Conservation (phyloP, 1,139 yeast genomes). For the Maudiozyma humilis region DNA sequence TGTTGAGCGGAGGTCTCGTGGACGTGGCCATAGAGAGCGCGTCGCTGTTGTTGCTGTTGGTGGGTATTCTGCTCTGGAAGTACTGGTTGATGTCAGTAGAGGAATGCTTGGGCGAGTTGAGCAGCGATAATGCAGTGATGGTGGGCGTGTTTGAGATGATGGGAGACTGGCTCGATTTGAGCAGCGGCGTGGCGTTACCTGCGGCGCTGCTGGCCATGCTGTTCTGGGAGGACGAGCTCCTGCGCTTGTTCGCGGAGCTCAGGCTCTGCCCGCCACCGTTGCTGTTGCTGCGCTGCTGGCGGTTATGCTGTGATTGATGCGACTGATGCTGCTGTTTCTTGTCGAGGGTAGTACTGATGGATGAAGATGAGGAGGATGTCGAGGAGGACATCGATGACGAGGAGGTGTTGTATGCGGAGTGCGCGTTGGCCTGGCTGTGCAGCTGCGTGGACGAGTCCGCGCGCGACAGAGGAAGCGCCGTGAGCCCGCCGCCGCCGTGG, state of each 20-base stretch:
- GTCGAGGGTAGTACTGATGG: not conserved
- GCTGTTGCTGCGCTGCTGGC: not conserved
- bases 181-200: not conserved
- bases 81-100: constrained; percentile 6
- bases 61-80: constrained; percentile 5
- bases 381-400: not conserved
- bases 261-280: not conserved
- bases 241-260: not conserved
- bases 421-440: not conserved
- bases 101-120: constrained; percentile 7
- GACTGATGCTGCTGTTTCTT: not conserved
- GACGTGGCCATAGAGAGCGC: not conserved
- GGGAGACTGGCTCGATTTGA: constrained; percentile 1
- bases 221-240: not conserved
- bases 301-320: not conserved
- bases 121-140: constrained; percentile 6
- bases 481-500: constrained; percentile 3
- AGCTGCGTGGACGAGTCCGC: not conserved
- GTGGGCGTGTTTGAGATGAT: constrained; percentile 6
- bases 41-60: not conserved
- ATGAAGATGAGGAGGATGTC: not conserved
- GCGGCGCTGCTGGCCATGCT: not conserved
- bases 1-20: not conserved
- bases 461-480: constrained; percentile 1
- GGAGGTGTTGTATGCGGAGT: too few relatives aligned